Percentiles rank a stretch among this genome's conserved stretches.
Conservation (phyloP, 2,329 filamentous ascomycete genomes). For the Lasiodiplodia sp. region DNA sequence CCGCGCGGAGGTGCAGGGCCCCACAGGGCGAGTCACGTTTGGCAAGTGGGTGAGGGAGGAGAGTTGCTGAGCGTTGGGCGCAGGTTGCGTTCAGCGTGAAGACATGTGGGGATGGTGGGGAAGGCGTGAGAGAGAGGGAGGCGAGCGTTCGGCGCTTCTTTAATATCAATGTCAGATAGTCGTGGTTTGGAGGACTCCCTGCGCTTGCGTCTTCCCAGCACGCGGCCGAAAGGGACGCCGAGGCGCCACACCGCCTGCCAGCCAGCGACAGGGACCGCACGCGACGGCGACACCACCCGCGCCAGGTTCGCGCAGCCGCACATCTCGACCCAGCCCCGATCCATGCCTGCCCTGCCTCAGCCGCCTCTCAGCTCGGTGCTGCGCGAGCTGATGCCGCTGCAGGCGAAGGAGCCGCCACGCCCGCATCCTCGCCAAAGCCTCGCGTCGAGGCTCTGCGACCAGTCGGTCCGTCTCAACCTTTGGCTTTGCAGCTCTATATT, state of each 20-base stretch:
- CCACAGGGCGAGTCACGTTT: conserved; percentile 24
- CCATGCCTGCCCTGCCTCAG: not conserved
- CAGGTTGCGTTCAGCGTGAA: conserved; percentile 11
- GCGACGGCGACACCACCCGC: not conserved
- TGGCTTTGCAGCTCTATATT: conserved; percentile 13
- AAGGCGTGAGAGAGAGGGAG: conserved; percentile 6
- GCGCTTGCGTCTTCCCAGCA: conserved; percentile 10
- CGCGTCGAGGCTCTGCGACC: conserved; percentile 29
- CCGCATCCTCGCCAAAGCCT: conserved; percentile 13
- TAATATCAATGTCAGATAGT: conserved; percentile 18
- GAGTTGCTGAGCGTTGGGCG: conserved; percentile 9
- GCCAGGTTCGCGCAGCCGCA: conserved; percentile 2
- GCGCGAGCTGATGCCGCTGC: not conserved
- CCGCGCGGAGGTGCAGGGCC: conserved; percentile 4
- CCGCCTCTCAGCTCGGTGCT: conserved; percentile 6
- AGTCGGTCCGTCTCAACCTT: conserved; percentile 20
- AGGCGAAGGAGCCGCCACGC: conserved; percentile 23
- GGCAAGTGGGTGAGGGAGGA: not conserved
- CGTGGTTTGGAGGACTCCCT: not conserved
- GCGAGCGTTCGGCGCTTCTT: conserved; percentile 24
- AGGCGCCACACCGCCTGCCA: conserved; percentile 24
- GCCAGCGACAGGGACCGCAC: conserved; percentile 18
- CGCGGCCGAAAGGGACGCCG: conserved; percentile 20
- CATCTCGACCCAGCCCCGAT: conserved; percentile 21
- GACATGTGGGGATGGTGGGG: conserved; percentile 23